Base-by-base conservation (phyloP, 768 basidiomycete genomes). In the Naganishia vaughanmartiniae region DNA sequence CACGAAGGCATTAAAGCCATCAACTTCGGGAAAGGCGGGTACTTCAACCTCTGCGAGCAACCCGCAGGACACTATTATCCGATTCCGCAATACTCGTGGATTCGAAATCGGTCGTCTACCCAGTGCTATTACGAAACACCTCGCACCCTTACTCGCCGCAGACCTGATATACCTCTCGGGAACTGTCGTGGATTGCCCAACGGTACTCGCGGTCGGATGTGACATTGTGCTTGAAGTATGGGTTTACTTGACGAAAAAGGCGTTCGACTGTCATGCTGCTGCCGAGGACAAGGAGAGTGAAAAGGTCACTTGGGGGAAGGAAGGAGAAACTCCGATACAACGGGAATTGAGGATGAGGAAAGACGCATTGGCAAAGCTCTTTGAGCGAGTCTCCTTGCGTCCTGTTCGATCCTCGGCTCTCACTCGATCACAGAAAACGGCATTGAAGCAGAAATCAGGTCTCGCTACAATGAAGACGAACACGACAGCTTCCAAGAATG, bases 301-400 rank as follows among this genome's bases (percentile, higher is more conserved):
- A 30, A 63, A 63, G 11, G 39, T 15, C 14, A 63, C 60, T 26
- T 89, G 91, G 78, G 86, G 87, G 72, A 90, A 92, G 77, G 90
- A 90, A 2, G 84, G 87, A 65, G 93, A 95, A 78, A 93, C 91
- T 0, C 83, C 84, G 5, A 87, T 88, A 70, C 93, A 96, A 81
- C 88, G 87, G 73, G 82, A 83, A n/a, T 84, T 96, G 60, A 85
- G 92, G 51, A 89, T 89, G 79, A 85, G 93, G 45, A 96, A 95
- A 78, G 82, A 84, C 46, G 87, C 92, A 0, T 83, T 95, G 42
- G 81, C 89, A 2, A 83, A 85, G 65, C 81, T 97, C 34, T 94
- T 97, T 77, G 78, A 74, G 42, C 72, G 76, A 34, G 83, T 93
- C 60, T 87, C 86, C 56, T 83, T 96, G 67, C 88, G 86, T 63